Evolutionary conservation across 305 asterid species (phyloP), one percentile per base, ranked within the genome.

Genomic region (Fraxinus velutina): DNA sequence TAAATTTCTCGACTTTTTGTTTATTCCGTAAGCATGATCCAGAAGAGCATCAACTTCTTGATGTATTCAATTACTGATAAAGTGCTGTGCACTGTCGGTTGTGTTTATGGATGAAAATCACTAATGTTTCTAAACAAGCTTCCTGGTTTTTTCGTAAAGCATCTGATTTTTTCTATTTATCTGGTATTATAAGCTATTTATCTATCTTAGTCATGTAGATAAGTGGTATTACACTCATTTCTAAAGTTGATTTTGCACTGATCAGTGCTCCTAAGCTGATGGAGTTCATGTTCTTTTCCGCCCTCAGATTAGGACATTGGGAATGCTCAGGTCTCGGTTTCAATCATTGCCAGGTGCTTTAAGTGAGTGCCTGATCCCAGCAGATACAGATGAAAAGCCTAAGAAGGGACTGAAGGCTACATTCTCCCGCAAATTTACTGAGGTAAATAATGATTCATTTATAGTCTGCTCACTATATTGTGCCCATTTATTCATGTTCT

Each of bases 321-420:
- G 84, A 85, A 91, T 96, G 98, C 97, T 96, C 82, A 90, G 99
- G 88, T 94, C 97, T 79, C 95, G 99, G 75, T 96, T 96, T 88
- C 89, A 80, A 84, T 89, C 98, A 74, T 73, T 96, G 83, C 99
- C 99, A 50, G 97, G 94, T 79, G 99, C 97, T 87, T 92, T 96
- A 83, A 96, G 91, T 89, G 94, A 75, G 79, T 37, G 97, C 86
- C 89, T 96, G 89, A 89, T 93, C 81, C 99, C 99, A 60, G 84
- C 52, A 66, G 98, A 94, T 82, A 93, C 90, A 78, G 89, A 78
- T 79, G 91, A 86, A 81, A 92, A 88, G 81, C 92, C 90, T 37
- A 95, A 90, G 76, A 89, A 83, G 87, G 98, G 98, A 75, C 88
- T 96, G 73, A 94, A 87, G 84, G 94, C 98, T 76, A 86, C 92